Evolutionary conservation across 306 rosid species (phyloP), one percentile per base, ranked within the genome.

Genomic region (Citrullus colocynthis): DNA sequence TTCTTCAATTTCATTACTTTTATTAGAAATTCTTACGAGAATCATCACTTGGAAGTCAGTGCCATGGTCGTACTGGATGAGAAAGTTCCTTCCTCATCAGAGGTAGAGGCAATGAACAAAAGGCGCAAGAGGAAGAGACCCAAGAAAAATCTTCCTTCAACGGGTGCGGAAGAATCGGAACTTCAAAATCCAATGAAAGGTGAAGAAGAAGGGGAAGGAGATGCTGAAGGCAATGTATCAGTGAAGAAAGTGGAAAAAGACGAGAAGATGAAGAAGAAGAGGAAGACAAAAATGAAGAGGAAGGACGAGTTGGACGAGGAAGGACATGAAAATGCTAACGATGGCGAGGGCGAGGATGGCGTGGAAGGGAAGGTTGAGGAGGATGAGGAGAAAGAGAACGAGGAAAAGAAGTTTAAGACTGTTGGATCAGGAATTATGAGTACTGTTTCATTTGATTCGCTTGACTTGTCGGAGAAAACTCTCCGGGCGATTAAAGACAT

Each of bases 391-490:
- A 63, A 65, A 20, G 10, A 15, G 32, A 78, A 81, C 57, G 65
- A 78, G 59, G 74, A 80, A 57, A 81, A 78, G 66, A 65, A 21
- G 65, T 81, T 59, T 79, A 71, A 32, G 20, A 42, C 30, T 18
- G 88, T 79, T 41, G 84, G 80, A 14, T 78, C 84, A 56, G 93
- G 96, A 75, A 93, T 93, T 74, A 90, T 93, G 94, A 90, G 91
- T 34, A 62, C 76, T 0, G 84, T 78, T 77, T 59, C 89, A 14
- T 93, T 93, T 84, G 64, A 74, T 20, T 85, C 94, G 11, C 85
- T 90, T 48, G 85, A 72, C 16, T 79, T 93, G 77, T 93, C 96
- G 41, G 84, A 88, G 48, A 85, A 88, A 36, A 93, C 98, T 30
- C 80, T 49, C 45, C 86, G 75, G 80, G 87, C 98, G 42, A 88